A percentile compares a stretch with the other conserved stretches of the same genome.
phyloP scores from a whole-genome alignment of 2,329 filamentous ascomycete species.

The Amesomyces nigricolor region DNA sequence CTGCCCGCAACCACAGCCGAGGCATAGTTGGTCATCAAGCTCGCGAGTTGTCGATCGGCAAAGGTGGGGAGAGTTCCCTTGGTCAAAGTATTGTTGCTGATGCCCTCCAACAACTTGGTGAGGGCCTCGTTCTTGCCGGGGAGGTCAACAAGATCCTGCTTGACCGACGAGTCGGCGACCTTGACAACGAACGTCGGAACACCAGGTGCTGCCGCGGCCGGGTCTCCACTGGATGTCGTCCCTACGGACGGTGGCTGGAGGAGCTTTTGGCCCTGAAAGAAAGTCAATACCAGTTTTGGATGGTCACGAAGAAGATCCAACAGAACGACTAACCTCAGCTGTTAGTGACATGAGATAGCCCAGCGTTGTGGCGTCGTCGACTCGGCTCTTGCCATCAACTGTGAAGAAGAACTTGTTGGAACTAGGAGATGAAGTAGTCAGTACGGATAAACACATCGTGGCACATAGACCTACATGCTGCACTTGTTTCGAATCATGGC shows the following conservation, averaged over 20 bases:
- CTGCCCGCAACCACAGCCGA: neutral
- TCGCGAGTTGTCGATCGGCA: neutral
- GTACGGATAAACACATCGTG: no score
- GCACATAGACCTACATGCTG: neutral
- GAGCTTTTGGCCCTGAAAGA: neutral
- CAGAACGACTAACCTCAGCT: neutral
- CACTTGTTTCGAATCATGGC: neutral
- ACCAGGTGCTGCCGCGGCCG: neutral
- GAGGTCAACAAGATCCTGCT: neutral
- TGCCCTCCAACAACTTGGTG: neutral
- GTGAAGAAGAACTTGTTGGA: neutral
- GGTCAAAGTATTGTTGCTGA: neutral
- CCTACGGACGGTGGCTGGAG: neutral
- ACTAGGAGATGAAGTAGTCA: neutral
- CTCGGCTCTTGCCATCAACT: neutral
- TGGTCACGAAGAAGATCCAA: no score
- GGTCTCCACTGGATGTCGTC: neutral
- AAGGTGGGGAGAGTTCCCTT: neutral
- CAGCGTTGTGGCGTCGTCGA: neutral
- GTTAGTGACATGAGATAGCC: neutral
- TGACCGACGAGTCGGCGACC: neutral
- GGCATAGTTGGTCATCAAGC: neutral
- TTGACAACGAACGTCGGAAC: neutral
- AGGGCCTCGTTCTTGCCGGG: neutral
- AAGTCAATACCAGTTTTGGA: neutral